Evolutionary conservation across 2,329 filamentous ascomycete species (phyloP), one percentile per base, ranked within the genome.

Genomic region (Neobulgaria alba): DNA sequence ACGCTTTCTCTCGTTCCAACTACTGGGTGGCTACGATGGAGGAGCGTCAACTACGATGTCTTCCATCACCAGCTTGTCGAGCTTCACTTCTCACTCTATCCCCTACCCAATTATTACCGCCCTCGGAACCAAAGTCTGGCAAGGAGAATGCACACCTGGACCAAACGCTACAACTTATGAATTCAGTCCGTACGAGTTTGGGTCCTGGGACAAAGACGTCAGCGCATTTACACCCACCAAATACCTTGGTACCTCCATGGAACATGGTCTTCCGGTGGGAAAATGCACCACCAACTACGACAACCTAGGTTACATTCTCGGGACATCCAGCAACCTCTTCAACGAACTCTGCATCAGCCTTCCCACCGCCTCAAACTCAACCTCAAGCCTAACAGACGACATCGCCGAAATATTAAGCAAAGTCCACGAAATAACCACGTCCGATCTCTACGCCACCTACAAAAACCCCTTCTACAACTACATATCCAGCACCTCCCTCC

Each of bases 101-200:
- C 68, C 68, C 0, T 68, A 61, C 38, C 67, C 67, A 4, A 64
- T 71, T 41, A 65, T 70, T 29, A 67, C 65, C 1, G 54, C 63
- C 3, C 49, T 64, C 7, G 62, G 61, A 14, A 57, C 61, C 18
- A 60, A 62, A 35, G 59, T 54, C 23, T 57, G 47, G 33, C 44
- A 56, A 4, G 62, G 61, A 17, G 54, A 64, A 43, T 70, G 67
- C 49, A 18, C 37, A 2, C 63, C 53, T 4, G 49, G 46, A 2
- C 41, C 45, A 15, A 79, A 80, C 59, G 71, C 73, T 10, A 77
- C 77, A 35, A 68, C 77, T 17, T 83, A 73, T 52, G 80, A 84
- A 52, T 76, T 83, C 59, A 71, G 67, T 45, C 77, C 80, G 1
- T 82, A 69, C 60, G 79, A 84, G 57, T 74, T 82, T 47, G 80